phyloP scores from a whole-genome alignment of 2,329 filamentous ascomycete species.

The Paracoccidioides lutzii region DNA sequence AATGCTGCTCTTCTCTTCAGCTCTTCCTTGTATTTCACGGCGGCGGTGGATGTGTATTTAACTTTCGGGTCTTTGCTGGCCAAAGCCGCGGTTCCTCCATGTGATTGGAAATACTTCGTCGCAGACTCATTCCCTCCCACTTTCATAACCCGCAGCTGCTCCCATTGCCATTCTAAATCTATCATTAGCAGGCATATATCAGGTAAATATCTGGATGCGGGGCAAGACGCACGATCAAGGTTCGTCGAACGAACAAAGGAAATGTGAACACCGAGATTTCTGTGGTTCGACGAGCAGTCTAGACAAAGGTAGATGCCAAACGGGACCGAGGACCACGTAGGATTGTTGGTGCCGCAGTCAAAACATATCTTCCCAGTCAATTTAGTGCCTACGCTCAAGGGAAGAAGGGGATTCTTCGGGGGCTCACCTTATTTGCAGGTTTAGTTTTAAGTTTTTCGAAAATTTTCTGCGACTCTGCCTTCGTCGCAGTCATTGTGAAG shows the following conservation, averaged over 20 bases:
- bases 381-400: conserved; percentile 9
- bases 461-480: conserved; percentile 90
- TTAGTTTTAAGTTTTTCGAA: conserved; percentile 96
- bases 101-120: conserved; percentile 95
- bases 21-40: conserved; percentile 96
- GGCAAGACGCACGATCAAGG: conserved; percentile 69
- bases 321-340: conserved; percentile 94
- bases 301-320: conserved; percentile 97
- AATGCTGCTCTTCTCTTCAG: conserved; percentile 70
- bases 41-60: conserved; percentile 90
- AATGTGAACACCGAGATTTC: conserved; percentile 96
- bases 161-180: conserved; percentile 84
- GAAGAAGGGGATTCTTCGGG: conserved; percentile 10
- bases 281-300: conserved; percentile 93
- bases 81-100: conserved; percentile 84
- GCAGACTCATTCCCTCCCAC: conserved; percentile 96
- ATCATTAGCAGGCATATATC: conserved; percentile 13
- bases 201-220: conserved; percentile 1
- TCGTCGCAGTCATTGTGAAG: conserved; percentile 56
- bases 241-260: conserved; percentile 98
- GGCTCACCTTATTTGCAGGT: conserved; percentile 79
- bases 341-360: conserved; percentile 94
- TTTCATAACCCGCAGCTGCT: conserved; percentile 94
- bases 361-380: conserved; percentile 66
- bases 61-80: conserved; percentile 94